Evolutionary conservation across 495 filamentous ascomycete species (phyloP), one percentile per base, ranked within the genome.

Genomic region (Entonaema liquescens): DNA sequence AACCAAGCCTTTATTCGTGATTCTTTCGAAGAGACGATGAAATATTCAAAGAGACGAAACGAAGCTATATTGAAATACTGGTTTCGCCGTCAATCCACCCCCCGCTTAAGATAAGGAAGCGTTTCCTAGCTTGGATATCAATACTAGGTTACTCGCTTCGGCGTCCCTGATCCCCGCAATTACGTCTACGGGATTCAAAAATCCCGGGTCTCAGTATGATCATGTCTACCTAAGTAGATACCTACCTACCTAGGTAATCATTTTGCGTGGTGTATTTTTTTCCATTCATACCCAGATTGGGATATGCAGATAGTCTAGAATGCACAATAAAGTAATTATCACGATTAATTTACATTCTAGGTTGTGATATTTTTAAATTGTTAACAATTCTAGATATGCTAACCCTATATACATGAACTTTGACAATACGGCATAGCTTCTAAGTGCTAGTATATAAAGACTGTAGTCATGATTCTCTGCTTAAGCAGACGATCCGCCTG

Each of bases 401-500:
- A 2, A 2, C n/a, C 17, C 15, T 53, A 29, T 29, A n/a, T 53
- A 47, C 7, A 47, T 47, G 19, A 9, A 7, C 17, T 9, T n/a
- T 47, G 42, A 21, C 1, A 21, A 47, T 13, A 9, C 23, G 2
- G 0, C 42, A 23, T 23, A 23, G 19, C 2, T 23, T 47, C 42
- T 12, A 5, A 3, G 17, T 17, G 23, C 19, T 21, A 13, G 38
- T 13, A 17, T 17, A n/a, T 5, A 6, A 40, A 2, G 42, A 1
- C 7, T 28, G 23, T 19, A 12, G 23, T n/a, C 49, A 2, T 52
- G 21, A 3, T 52, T 29, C 6, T 11, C 31, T 13, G 19, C 11
- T 59, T 19, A 59, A n/a, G 21, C 35, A 9, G 52, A 47, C 12
- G 62, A 56, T 0, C 62, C 62, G 3, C 62, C 62, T 11, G 52